These are phyloP conservation scores for Vitis amurensis DNA, from an alignment of 164 flowering plant genomes.

Conservation along the genomic window DNA sequence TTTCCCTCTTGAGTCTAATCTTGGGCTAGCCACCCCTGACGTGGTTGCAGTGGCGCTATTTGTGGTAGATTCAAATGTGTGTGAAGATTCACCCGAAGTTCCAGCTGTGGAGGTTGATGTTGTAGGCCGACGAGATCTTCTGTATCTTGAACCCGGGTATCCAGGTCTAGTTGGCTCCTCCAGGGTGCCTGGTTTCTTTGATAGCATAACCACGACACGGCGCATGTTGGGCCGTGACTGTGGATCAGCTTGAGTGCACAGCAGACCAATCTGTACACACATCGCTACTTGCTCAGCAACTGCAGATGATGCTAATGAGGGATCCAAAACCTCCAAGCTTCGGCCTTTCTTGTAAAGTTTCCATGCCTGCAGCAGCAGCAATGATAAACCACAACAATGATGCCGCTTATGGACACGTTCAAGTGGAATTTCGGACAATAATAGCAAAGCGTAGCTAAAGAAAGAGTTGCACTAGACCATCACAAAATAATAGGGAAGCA, in stretches of 20 bases:
- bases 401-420: neutral
- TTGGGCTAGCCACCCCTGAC: conserved; percentile 25
- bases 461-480: neutral
- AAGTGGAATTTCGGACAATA: too few relatives aligned
- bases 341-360: conserved; percentile 61
- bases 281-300: conserved; percentile 49
- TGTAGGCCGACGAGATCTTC: conserved; percentile 35
- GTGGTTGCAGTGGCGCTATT: conserved; percentile 18
- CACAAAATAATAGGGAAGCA: too few relatives aligned
- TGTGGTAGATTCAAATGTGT: conserved; percentile 22
- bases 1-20: conserved; percentile 41
- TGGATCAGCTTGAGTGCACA: conserved; percentile 83
- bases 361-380: conserved; percentile 65
- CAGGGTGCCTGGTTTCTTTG: conserved; percentile 54
- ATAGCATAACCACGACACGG: conserved; percentile 62
- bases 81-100: conserved; percentile 32
- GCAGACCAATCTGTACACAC: conserved; percentile 75
- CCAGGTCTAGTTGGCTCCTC: conserved; percentile 84
- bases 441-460: neutral
- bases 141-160: conserved; percentile 51
- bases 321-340: conserved; percentile 73
- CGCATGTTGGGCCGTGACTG: conserved; percentile 64
- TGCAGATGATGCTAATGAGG: conserved; percentile 41
- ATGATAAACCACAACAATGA: neutral
- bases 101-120: conserved; percentile 30